Evolutionary conservation across 2,329 filamentous ascomycete species (phyloP), one percentile per base, ranked within the genome.

Genomic region (Epichloe sp.): DNA sequence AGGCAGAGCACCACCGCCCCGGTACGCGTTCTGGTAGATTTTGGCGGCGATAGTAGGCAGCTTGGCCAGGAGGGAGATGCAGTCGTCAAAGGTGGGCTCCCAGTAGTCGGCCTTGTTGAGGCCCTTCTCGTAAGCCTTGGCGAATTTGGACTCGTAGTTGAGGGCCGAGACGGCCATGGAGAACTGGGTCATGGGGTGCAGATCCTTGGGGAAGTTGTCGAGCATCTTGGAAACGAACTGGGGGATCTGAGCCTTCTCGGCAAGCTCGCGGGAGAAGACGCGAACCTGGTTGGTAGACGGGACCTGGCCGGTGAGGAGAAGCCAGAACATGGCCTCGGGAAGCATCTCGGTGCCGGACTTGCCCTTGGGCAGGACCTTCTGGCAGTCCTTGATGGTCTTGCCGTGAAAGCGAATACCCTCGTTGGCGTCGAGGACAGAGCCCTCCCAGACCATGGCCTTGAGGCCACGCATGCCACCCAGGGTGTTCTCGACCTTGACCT

Each of bases 251-350:
- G 86, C 85, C 72, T 96, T 84, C 66, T 90, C 85, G 48, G 93
- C 93, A 23, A 97, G 77, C 68, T 97, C 85, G 53, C 83, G 80
- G 45, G 88, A 95, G 61, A 98, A 82, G 44, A 72, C 75, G 61
- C 91, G 86, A 56, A 93, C 81, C 70, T 98, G 93, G 55, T 74
- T 73, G 21, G 83, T 85, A 1, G 86, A 87, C 23, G 93, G 93
- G 21, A 97, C 86, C 69, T 94, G 79, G 53, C 93, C 93, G 10
- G 93, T 98, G 60, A 98, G 77, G 48, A 98, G 82, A 42, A 97
- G 82, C 93, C 93, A 98, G 78, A 98, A 98, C 93, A 98, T 98
- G 69, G 91, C 83, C 71, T 98, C 93, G 46, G 93, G 93, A 12
- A 97, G 80, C 93, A 97, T 98, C 73, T 97, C 91, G 5, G 88